Evolutionary conservation across 768 basidiomycete genomes (phyloP).

Genomic region (Lactifluus rugatus): DNA sequence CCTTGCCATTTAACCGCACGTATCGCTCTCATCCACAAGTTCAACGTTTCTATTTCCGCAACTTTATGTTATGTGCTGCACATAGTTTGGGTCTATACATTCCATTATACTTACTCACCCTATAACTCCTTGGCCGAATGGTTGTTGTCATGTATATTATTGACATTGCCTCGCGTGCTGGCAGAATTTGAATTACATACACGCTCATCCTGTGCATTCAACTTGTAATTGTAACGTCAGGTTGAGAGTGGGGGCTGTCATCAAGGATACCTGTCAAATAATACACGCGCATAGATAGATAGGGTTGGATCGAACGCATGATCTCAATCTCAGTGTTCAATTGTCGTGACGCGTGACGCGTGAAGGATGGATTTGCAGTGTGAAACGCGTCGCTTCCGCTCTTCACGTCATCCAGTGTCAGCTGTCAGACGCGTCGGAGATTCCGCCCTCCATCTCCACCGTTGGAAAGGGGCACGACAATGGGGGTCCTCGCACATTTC

Average conservation of each 20-base stretch:
- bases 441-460: background rate
- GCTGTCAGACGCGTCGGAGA: background rate
- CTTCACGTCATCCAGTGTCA: slow-evolving; percentile 4
- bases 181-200: slow-evolving; percentile 8
- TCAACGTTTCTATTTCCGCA: slow-evolving; percentile 5
- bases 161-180: slow-evolving; percentile 8
- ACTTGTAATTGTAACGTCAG: slow-evolving; percentile 5
- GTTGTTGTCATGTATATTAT: slow-evolving; percentile 18
- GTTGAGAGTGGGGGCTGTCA: background rate
- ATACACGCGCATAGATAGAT: background rate
- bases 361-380: background rate
- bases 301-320: background rate
- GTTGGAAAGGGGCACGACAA: background rate
- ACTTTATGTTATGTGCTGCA: slow-evolving; percentile 18
- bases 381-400: slow-evolving; percentile 2
- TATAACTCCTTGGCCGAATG: slow-evolving; percentile 14
- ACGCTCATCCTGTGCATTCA: slow-evolving; percentile 1
- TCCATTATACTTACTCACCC: slow-evolving; percentile 14
- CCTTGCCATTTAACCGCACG: slow-evolving; percentile 11
- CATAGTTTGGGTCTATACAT: slow-evolving; percentile 16
- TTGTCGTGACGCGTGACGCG: background rate
- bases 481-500: too few relatives aligned
- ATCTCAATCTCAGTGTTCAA: too few relatives aligned
- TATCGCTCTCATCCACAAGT: slow-evolving; percentile 9
- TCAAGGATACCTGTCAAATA: background rate